Evolutionary conservation across 441 rosid species (phyloP).

Genomic region (Brassica hybrid): DNA sequence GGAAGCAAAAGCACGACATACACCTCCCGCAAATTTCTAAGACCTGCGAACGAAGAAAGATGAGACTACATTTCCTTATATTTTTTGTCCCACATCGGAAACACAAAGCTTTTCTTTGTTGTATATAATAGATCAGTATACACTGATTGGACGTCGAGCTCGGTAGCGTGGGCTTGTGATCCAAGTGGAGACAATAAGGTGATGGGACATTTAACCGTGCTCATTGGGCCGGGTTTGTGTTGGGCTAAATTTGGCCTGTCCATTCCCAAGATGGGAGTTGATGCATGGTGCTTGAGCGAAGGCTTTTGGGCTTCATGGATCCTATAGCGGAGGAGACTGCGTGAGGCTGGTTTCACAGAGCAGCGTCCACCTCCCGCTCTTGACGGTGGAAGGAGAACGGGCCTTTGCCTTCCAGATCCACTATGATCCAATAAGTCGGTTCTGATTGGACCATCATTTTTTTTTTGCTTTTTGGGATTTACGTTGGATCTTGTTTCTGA

Average conservation of each 20-base stretch:
- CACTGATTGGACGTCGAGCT: background rate
- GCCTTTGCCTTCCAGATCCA: slow-evolving; percentile 14
- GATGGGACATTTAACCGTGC: slow-evolving; percentile 2
- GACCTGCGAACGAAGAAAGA: background rate
- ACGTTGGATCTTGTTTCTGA: no score
- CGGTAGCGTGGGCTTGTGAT: slow-evolving; percentile 40
- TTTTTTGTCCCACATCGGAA: slow-evolving; percentile 34
- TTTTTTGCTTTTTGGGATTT: background rate
- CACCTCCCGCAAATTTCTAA: background rate
- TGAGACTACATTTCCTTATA: background rate
- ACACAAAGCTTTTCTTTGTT: background rate
- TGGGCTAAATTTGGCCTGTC: slow-evolving; percentile 7
- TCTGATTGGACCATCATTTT: background rate
- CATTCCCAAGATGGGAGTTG: slow-evolving; percentile 43
- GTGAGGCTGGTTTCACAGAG: slow-evolving; percentile 49
- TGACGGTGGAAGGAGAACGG: slow-evolving; percentile 45
- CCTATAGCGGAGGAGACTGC: slow-evolving; percentile 40
- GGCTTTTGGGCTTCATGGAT: background rate
- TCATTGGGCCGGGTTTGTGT: background rate
- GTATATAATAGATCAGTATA: slow-evolving; percentile 7
- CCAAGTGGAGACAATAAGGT: slow-evolving; percentile 31
- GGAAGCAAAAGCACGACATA: background rate
- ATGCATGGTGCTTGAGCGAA: slow-evolving; percentile 1
- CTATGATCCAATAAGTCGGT: background rate
- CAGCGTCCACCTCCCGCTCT: slow-evolving; percentile 44